Conservation (phyloP, 2,329 filamentous ascomycete genomes). For the Neofusicoccum kwambonambiense region DNA sequence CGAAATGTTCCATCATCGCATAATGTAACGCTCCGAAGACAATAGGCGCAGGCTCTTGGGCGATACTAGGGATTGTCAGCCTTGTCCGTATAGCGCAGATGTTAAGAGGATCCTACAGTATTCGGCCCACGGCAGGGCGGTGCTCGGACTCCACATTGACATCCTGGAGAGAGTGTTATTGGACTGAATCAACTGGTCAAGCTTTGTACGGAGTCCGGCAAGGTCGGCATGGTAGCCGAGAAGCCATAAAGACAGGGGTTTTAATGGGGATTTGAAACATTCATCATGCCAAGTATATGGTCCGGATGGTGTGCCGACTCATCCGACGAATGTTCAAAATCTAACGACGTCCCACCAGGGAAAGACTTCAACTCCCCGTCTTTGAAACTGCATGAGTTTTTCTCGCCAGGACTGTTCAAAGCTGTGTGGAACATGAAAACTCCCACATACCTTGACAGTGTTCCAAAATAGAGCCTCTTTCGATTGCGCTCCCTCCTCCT, state of each 20-base stretch:
- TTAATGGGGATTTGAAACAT: neutral
- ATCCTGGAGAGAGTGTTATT: constrained; percentile 21
- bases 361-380: neutral
- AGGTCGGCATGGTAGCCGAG: constrained; percentile 22
- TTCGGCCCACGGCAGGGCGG: constrained; percentile 53
- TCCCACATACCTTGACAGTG: constrained; percentile 24
- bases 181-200: neutral
- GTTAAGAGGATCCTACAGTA: constrained; percentile 39
- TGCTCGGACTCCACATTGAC: constrained; percentile 40
- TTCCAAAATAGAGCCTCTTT: constrained; percentile 36
- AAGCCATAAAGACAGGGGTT: constrained; percentile 24
- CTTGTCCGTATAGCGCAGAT: neutral
- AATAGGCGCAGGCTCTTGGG: constrained; percentile 61
- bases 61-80: constrained; percentile 36
- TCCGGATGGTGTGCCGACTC: constrained; percentile 10
- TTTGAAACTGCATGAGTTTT: neutral
- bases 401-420: neutral
- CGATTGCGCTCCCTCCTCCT: constrained; percentile 30
- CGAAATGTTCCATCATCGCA: constrained; percentile 57
- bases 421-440: neutral
- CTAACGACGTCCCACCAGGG: neutral
- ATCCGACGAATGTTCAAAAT: neutral
- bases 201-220: neutral
- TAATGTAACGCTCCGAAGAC: constrained; percentile 60
- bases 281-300: constrained; percentile 13